Percentiles rank a stretch among this genome's conserved stretches.
Conservation (phyloP, 768 basidiomycete species). For the Macrolepiota dolichaula region DNA sequence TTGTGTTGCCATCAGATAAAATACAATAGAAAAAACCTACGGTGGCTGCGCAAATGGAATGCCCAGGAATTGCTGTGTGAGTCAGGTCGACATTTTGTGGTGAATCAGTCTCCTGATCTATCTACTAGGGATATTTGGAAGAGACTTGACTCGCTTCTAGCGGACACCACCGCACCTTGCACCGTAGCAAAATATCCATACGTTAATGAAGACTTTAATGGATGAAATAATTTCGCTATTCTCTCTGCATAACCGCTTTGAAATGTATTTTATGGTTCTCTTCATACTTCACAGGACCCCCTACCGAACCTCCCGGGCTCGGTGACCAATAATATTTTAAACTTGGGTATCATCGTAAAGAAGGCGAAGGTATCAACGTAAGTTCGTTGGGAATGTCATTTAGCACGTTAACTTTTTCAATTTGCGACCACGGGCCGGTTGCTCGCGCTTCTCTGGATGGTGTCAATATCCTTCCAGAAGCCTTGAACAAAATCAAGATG, state of each 20-base stretch:
- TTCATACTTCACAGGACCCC: background rate
- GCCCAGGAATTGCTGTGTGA: slow-evolving; percentile 52
- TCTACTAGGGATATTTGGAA: slow-evolving; percentile 65
- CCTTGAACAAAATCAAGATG: slow-evolving; percentile 28
- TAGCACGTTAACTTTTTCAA: background rate
- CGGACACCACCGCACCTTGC: slow-evolving; percentile 15
- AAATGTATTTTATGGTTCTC: background rate
- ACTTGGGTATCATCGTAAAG: background rate
- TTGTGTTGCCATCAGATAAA: background rate
- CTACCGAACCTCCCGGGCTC: background rate
- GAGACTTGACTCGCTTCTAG: slow-evolving; percentile 70
- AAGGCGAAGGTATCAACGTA: background rate
- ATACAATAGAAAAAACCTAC: slow-evolving; percentile 26
- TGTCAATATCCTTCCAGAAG: slow-evolving; percentile 29
- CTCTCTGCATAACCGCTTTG: background rate
- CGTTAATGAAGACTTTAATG: background rate
- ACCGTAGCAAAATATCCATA: background rate
- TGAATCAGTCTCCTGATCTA: slow-evolving; percentile 1
- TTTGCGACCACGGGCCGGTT: slow-evolving; percentile 13
- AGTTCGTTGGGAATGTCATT: slow-evolving; percentile 4
- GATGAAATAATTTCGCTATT: slow-evolving; percentile 5
- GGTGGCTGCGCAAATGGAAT: slow-evolving; percentile 56
- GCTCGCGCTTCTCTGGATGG: slow-evolving; percentile 16
- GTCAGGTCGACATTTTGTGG: slow-evolving; percentile 20
- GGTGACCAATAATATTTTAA: background rate